Percentiles rank a stretch among this genome's conserved stretches.
phyloP scores from a whole-genome alignment of 345 rosid species.

The Eucalyptus brandiana region DNA sequence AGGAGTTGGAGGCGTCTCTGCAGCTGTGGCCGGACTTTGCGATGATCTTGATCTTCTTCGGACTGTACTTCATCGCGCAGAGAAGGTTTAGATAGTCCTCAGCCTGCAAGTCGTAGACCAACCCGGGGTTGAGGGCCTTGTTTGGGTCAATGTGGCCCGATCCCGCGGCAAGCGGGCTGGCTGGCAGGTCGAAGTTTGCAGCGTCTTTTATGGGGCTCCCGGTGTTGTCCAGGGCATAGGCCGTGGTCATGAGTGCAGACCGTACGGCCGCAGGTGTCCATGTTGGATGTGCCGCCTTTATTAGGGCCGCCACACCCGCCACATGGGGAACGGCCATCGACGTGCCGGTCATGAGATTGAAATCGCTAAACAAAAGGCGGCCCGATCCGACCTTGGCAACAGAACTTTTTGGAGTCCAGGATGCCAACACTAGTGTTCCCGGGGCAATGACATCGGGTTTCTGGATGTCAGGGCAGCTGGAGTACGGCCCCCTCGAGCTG shows the following conservation, averaged over 20 bases:
- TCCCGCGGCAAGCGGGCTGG: conserved; percentile 54
- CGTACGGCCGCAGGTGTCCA: conserved; percentile 39
- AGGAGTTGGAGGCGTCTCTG: conserved; percentile 1
- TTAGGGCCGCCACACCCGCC: conserved; percentile 27
- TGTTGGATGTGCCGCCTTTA: conserved; percentile 19
- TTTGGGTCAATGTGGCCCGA: conserved; percentile 36
- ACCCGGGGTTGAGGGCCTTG: conserved; percentile 44
- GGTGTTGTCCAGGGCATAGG: conserved; percentile 19
- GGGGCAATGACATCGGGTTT: conserved; percentile 43
- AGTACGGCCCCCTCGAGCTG: conserved; percentile 38
- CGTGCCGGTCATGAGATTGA: conserved; percentile 30
- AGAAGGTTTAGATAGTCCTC: conserved; percentile 40
- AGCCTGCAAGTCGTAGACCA: conserved; percentile 33
- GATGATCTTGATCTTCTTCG: conserved; percentile 20
- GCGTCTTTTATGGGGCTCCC: conserved; percentile 15
- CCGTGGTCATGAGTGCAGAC: conserved; percentile 40
- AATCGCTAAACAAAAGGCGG: conserved; percentile 7
- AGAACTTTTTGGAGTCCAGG: conserved; percentile 28
- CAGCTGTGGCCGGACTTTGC: conserved; percentile 22
- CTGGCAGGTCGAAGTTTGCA: conserved; percentile 3
- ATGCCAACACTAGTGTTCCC: conserved; percentile 17
- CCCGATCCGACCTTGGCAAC: background rate
- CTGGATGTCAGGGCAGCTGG: conserved; percentile 9
- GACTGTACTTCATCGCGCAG: conserved; percentile 29
- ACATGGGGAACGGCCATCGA: conserved; percentile 39